Evolutionary conservation across 306 rosid species (phyloP).

Genomic region (Benincasa hispida): DNA sequence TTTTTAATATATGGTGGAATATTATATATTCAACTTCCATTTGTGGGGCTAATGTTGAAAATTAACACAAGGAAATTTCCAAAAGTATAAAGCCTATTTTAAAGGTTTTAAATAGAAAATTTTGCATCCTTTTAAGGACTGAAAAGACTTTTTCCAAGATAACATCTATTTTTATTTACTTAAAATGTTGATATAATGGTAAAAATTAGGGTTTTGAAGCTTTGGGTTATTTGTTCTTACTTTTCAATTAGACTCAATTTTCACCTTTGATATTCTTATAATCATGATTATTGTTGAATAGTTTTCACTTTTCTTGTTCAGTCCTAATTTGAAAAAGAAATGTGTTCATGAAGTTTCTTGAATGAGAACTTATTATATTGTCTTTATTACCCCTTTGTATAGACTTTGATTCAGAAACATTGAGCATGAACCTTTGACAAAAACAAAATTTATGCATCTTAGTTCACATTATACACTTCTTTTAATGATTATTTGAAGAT

Average conservation of each 20-base stretch:
- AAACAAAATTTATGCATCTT: neutral
- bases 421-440: neutral
- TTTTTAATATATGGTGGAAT: neutral
- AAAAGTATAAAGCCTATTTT: neutral
- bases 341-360: neutral
- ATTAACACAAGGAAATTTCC: neutral
- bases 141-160: neutral
- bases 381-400: neutral
- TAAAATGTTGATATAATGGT: neutral
- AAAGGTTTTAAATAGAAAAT: neutral
- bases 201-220: neutral
- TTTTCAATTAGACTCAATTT: neutral
- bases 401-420: neutral
- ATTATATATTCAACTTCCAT: neutral
- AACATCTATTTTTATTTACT: neutral
- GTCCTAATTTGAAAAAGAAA: neutral
- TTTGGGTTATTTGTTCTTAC: neutral
- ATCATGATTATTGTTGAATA: neutral
- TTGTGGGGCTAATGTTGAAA: neutral
- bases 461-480: neutral
- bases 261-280: neutral
- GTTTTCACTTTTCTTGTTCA: neutral
- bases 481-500: neutral
- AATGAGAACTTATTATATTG: neutral
- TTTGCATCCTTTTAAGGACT: neutral